A percentile compares a stretch with the other conserved stretches of the same genome.
Conservation (phyloP, 208 protist genomes). For the Trypanosoma congolense region DNA sequence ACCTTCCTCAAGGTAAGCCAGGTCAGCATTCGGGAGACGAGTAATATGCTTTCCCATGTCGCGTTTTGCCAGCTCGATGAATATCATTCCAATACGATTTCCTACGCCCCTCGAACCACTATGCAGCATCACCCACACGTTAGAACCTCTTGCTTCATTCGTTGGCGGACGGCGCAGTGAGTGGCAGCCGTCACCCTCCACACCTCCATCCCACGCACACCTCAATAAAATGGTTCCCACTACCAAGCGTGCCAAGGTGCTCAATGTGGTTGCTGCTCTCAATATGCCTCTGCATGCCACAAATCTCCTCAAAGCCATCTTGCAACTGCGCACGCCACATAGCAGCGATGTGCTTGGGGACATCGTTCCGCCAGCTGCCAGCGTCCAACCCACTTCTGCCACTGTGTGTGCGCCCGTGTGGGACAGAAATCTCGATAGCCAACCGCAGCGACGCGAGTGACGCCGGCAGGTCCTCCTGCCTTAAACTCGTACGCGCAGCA, state of each 20-base stretch:
- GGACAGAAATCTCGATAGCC: conserved; percentile 67
- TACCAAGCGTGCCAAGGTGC: conserved; percentile 86
- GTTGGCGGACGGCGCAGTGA: no score
- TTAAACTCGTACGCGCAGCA: conserved; percentile 66
- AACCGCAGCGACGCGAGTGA: conserved; percentile 63
- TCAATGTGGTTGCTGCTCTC: conserved; percentile 68
- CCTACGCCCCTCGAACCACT: conserved; percentile 85
- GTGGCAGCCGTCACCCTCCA: no score
- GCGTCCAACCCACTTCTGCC: conserved; percentile 45
- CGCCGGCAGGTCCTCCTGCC: conserved; percentile 49
- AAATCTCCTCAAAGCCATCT: conserved; percentile 60
- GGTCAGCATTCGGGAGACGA: conserved; percentile 51
- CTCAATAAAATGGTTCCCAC: conserved; percentile 90
- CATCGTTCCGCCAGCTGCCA: conserved; percentile 53
- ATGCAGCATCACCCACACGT: conserved; percentile 90
- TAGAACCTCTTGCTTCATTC: no score
- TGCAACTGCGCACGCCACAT: conserved; percentile 62
- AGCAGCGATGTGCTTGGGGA: conserved; percentile 36
- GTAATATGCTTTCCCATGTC: conserved; percentile 61
- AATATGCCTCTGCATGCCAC: conserved; percentile 34
- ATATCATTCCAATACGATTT: conserved; percentile 78
- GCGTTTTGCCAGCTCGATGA: conserved; percentile 80
- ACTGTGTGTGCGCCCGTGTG: conserved; percentile 76
- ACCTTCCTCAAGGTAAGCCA: conserved; percentile 81
- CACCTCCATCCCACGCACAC: conserved; percentile 64